Conservation (phyloP, 352 stramenopile genomes). For the Globisporangium rhizosaccharum region DNA sequence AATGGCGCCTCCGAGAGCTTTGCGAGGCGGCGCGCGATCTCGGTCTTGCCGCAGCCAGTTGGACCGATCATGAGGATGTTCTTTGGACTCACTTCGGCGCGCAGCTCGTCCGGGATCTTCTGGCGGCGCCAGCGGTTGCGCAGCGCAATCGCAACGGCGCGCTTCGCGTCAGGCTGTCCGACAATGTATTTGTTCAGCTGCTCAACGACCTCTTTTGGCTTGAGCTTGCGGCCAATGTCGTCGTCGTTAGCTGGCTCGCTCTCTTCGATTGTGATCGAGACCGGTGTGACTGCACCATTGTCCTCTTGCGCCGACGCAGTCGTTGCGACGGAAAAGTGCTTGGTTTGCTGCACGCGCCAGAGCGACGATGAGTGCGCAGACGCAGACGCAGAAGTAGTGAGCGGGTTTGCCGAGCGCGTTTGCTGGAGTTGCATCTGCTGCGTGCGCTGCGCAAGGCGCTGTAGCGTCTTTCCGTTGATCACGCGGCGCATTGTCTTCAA, state of each 20-base stretch:
- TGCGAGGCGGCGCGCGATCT: constrained; percentile 96
- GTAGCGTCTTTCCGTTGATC: constrained; percentile 33
- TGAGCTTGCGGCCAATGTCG: constrained; percentile 82
- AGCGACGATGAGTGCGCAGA: neutral
- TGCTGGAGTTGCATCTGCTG: constrained; percentile 8
- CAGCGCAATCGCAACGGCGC: constrained; percentile 97
- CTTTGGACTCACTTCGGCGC: constrained; percentile 94
- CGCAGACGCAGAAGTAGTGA: neutral
- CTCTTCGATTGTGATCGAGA: constrained; percentile 21
- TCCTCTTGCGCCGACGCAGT: constrained; percentile 23
- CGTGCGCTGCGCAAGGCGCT: constrained; percentile 28
- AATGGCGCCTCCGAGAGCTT: constrained; percentile 97
- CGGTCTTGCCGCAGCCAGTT: constrained; percentile 97
- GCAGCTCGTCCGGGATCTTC: constrained; percentile 92
- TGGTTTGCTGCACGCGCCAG: constrained; percentile 12
- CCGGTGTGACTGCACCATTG: constrained; percentile 3
- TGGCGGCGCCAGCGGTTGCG: constrained; percentile 97
- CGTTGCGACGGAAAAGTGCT: constrained; percentile 28
- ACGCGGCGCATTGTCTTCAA: constrained; percentile 44
- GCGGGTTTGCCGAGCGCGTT: neutral
- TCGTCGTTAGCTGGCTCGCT: constrained; percentile 19
- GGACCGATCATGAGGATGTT: constrained; percentile 99
- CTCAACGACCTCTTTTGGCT: constrained; percentile 91
- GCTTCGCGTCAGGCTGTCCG: constrained; percentile 96
- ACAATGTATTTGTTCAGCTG: constrained; percentile 98